Percentiles rank a stretch among this genome's conserved stretches.
These are phyloP conservation scores for Paecilomyces fulvus DNA, from an alignment of 2,329 filamentous ascomycete genomes.

Conservation along the genomic window DNA sequence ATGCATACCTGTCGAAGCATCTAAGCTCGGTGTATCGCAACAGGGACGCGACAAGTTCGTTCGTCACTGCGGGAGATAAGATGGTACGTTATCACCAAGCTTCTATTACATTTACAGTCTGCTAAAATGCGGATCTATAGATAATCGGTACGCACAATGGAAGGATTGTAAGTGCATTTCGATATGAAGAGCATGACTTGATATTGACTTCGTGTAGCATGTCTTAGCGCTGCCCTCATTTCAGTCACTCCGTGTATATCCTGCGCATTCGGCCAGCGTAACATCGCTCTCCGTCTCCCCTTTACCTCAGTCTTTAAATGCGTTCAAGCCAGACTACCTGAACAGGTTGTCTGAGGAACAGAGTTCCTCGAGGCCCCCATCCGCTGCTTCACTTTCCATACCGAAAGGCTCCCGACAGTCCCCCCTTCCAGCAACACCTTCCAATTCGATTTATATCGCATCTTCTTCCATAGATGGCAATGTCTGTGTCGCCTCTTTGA, in stretches of 20 bases:
- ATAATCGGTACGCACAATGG: constrained; percentile 93
- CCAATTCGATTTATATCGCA: constrained; percentile 86
- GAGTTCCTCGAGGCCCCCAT: constrained; percentile 15
- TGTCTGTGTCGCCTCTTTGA: constrained; percentile 79
- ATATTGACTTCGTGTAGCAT: constrained; percentile 49
- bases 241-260: constrained; percentile 74
- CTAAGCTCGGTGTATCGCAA: constrained; percentile 79
- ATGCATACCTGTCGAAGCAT: constrained; percentile 74
- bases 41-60: constrained; percentile 87
- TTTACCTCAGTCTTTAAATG: constrained; percentile 55
- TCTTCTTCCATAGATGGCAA: constrained; percentile 94
- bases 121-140: constrained; percentile 42
- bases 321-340: constrained; percentile 28
- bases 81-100: constrained; percentile 55
- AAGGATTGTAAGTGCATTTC: constrained; percentile 63
- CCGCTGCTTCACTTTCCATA: constrained; percentile 23
- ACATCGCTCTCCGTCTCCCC: constrained; percentile 87
- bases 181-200: neutral
- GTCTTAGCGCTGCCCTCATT: constrained; percentile 76
- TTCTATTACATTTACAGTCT: constrained; percentile 2
- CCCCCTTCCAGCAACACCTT: constrained; percentile 61
- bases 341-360: constrained; percentile 24
- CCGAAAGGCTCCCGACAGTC: constrained; percentile 14
- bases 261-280: constrained; percentile 85
- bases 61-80: constrained; percentile 87